phyloP scores from a whole-genome alignment of 78 protist genomes.

The Polysphondylium violaceum region DNA sequence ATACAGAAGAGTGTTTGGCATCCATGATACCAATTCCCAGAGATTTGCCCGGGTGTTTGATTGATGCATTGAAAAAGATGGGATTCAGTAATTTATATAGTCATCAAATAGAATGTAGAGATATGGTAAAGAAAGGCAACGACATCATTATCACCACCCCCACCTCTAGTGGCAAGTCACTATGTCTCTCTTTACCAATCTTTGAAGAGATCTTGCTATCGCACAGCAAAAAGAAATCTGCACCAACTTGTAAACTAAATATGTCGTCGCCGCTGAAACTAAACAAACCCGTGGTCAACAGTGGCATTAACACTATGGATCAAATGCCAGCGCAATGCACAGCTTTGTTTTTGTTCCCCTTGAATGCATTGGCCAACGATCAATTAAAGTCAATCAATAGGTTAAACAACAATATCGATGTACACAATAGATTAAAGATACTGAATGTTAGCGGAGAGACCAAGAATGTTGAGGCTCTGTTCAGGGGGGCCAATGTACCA shows the following conservation, averaged over 20 bases:
- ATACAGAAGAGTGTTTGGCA: neutral
- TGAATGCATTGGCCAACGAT: slow-evolving; percentile 82
- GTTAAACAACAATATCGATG: slow-evolving; percentile 5
- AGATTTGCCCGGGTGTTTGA: slow-evolving; percentile 14
- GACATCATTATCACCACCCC: slow-evolving; percentile 79
- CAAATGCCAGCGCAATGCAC: no score
- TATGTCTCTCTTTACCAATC: slow-evolving; percentile 60
- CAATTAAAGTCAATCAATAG: slow-evolving; percentile 39
- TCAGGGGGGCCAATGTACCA: no score
- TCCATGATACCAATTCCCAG: neutral
- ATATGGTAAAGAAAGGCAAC: neutral
- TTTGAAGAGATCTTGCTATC: slow-evolving; percentile 32
- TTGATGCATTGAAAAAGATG: slow-evolving; percentile 19
- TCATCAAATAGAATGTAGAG: slow-evolving; percentile 57
- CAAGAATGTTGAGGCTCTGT: neutral
- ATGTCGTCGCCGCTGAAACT: no score
- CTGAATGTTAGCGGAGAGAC: slow-evolving; percentile 27
- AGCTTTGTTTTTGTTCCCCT: slow-evolving; percentile 79
- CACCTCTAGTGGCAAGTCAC: slow-evolving; percentile 80
- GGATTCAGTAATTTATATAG: slow-evolving; percentile 10
- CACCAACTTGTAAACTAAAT: no score
- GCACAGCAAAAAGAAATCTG: neutral
- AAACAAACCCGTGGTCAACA: neutral
- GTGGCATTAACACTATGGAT: neutral
- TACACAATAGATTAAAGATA: slow-evolving; percentile 16